A percentile compares a stretch with the other conserved stretches of the same genome.
These are phyloP conservation scores for Hydrangea macrophylla DNA, from an alignment of 148 eudicot species.

Conservation along the genomic window DNA sequence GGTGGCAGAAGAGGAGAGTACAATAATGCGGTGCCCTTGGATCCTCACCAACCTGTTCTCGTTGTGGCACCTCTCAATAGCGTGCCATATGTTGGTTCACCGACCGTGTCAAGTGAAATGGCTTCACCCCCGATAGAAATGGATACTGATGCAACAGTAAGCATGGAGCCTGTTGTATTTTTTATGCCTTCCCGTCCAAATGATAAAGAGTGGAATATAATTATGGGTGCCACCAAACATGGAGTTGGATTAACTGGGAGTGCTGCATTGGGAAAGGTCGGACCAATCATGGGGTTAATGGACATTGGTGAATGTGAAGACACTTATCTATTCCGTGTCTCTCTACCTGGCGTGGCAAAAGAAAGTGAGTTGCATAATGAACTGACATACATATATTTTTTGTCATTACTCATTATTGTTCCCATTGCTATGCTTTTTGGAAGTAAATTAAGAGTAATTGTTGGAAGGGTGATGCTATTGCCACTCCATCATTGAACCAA, in stretches of 20 bases:
- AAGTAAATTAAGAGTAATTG: too few relatives aligned
- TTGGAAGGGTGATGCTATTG: too few relatives aligned
- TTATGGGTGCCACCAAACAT: constrained; percentile 36
- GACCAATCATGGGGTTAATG: constrained; percentile 50
- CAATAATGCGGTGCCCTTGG: constrained; percentile 14
- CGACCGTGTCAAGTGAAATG: constrained; percentile 7
- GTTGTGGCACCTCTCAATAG: constrained; percentile 32
- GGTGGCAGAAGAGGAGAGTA: background rate
- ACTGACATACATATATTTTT: too few relatives aligned
- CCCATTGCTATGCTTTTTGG: too few relatives aligned
- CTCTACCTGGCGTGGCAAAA: constrained; percentile 67
- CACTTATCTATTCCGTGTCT: constrained; percentile 56
- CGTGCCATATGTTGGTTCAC: constrained; percentile 33
- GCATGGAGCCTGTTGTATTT: constrained; percentile 43
- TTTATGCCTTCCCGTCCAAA: constrained; percentile 41
- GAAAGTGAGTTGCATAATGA: constrained; percentile 42
- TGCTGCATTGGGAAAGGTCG: constrained; percentile 56
- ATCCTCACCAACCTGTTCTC: constrained; percentile 27
- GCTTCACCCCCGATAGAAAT: constrained; percentile 2
- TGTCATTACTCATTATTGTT: too few relatives aligned
- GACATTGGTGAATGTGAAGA: constrained; percentile 56
- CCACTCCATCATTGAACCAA: too few relatives aligned
- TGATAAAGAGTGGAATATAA: constrained; percentile 33
- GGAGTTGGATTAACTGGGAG: constrained; percentile 57
- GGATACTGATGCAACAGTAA: constrained; percentile 7